Percentiles rank a stretch among this genome's conserved stretches.
Evolutionary conservation across 768 basidiomycete species (phyloP).

Genomic region (Agaricus bisporus): DNA sequence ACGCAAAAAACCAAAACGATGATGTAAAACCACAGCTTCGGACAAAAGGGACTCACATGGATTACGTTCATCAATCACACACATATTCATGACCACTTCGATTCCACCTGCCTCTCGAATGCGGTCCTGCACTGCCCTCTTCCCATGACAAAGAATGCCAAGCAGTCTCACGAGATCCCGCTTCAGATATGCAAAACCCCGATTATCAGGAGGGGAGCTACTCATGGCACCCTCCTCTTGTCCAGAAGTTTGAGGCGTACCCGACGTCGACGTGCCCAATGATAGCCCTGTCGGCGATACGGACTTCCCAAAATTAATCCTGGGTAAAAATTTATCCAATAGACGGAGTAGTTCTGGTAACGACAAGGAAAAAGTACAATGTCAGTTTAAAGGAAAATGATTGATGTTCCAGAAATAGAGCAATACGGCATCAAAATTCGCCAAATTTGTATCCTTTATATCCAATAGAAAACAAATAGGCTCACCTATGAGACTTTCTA

Average conservation of each 20-base stretch:
- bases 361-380: constrained; percentile 5
- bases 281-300: constrained; percentile 27
- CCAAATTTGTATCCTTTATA: neutral
- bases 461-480: neutral
- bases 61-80: constrained; percentile 86
- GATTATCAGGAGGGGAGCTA: constrained; percentile 25
- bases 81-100: constrained; percentile 79
- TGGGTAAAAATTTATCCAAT: constrained; percentile 79
- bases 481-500: constrained; percentile 57
- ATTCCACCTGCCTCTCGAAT: constrained; percentile 69
- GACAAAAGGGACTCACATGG: constrained; percentile 62
- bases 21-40: constrained; percentile 8
- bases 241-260: constrained; percentile 15
- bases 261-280: constrained; percentile 18
- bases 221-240: neutral
- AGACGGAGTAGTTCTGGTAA: constrained; percentile 60
- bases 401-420: neutral
- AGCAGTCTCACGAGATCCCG: constrained; percentile 85
- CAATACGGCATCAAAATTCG: constrained; percentile 3
- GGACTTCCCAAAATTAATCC: constrained; percentile 74
- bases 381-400: constrained; percentile 8
- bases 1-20: constrained; percentile 8
- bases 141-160: constrained; percentile 67
- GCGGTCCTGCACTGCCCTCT: constrained; percentile 66
- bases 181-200: constrained; percentile 81